These are phyloP conservation scores for Rhizophagus prolifer DNA, from an alignment of 192 early-diverging fungal genomes.

Conservation along the genomic window DNA sequence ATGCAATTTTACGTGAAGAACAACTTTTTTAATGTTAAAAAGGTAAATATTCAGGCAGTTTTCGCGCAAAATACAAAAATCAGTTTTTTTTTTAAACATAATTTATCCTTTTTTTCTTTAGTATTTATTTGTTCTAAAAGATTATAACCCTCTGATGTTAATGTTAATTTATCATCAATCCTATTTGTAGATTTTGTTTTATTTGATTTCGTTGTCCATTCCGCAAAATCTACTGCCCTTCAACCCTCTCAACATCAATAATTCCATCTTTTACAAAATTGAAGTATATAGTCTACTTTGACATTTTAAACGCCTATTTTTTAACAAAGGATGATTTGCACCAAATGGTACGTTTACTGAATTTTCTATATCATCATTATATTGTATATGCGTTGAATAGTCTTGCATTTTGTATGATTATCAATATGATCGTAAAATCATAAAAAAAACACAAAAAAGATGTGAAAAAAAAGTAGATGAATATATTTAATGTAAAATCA, in stretches of 20 bases:
- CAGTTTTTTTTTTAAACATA: too few relatives aligned
- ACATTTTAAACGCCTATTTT: neutral
- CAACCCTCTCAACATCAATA: neutral
- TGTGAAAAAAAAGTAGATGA: too few relatives aligned
- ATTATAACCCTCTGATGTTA: neutral
- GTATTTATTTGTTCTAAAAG: neutral
- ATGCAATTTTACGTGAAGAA: too few relatives aligned
- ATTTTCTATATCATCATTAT: neutral
- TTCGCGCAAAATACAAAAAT: too few relatives aligned
- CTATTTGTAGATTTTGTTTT: too few relatives aligned
- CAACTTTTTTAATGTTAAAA: too few relatives aligned
- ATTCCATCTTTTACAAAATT: neutral
- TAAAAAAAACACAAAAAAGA: too few relatives aligned
- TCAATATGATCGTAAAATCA: too few relatives aligned
- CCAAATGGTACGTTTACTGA: constrained; percentile 10
- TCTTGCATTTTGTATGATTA: too few relatives aligned
- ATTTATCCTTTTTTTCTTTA: constrained; percentile 4
- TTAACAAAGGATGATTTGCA: neutral
- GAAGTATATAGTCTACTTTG: neutral
- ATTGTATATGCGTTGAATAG: neutral
- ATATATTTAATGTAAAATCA: too few relatives aligned
- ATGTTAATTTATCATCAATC: too few relatives aligned
- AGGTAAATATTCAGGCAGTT: too few relatives aligned
- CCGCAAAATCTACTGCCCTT: neutral
- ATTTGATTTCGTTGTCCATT: neutral